Evolutionary conservation across 2,329 filamentous ascomycete genomes (phyloP).

Genomic region (Penicillium decumbens): DNA sequence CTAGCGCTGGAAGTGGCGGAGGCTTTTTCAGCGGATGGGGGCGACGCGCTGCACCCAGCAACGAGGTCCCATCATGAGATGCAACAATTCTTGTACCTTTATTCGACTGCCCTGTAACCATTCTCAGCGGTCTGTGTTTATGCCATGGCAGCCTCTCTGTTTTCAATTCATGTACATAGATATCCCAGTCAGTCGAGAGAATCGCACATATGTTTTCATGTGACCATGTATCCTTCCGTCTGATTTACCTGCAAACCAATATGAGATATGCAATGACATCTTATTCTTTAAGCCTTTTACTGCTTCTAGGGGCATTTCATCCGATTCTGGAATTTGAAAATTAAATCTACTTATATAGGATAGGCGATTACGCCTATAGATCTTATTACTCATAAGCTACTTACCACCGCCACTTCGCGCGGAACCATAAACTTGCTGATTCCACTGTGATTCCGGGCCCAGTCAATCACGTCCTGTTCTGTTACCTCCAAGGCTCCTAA

Average conservation of each 20-base stretch:
- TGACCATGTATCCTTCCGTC: neutral
- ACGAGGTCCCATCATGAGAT: slow-evolving; percentile 10
- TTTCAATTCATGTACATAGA: neutral
- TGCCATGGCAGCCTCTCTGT: neutral
- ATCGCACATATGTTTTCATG: neutral
- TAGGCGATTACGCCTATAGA: too few relatives aligned
- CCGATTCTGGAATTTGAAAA: neutral
- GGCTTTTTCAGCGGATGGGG: slow-evolving; percentile 41
- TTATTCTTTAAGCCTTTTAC: neutral
- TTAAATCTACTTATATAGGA: too few relatives aligned
- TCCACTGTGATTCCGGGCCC: slow-evolving; percentile 73
- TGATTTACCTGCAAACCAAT: neutral
- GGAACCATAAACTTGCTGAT: slow-evolving; percentile 91
- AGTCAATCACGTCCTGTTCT: slow-evolving; percentile 70
- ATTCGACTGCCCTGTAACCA: neutral
- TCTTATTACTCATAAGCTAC: slow-evolving; percentile 52
- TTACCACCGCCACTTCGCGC: slow-evolving; percentile 68
- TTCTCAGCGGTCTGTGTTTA: neutral
- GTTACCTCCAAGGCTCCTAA: too few relatives aligned
- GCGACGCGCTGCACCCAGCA: slow-evolving; percentile 24
- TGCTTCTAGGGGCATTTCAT: neutral
- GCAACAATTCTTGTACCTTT: neutral
- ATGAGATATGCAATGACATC: neutral
- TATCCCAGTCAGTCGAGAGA: neutral
- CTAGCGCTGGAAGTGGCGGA: slow-evolving; percentile 19